Evolutionary conservation across 2,329 filamentous ascomycete genomes (phyloP).

Genomic region (Albifimbria verrucaria): DNA sequence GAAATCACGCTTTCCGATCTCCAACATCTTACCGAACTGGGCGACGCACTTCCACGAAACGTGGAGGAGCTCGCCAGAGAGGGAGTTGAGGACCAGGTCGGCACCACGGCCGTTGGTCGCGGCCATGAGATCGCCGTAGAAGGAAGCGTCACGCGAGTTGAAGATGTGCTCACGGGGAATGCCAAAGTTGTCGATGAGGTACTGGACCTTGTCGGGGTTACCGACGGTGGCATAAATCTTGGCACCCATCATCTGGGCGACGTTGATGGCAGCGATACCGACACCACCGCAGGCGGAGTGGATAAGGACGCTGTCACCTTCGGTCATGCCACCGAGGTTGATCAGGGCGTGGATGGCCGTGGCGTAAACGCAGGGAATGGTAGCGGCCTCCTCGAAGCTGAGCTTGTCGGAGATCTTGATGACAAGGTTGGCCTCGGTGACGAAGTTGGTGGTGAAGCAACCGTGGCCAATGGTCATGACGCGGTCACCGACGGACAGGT

Average conservation of each 20-base stretch:
- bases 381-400: constrained; percentile 31
- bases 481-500: constrained; percentile 29
- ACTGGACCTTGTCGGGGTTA: constrained; percentile 26
- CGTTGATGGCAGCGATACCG: constrained; percentile 28
- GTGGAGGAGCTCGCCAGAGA: constrained; percentile 37
- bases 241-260: constrained; percentile 25
- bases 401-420: constrained; percentile 30
- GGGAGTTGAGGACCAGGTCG: constrained; percentile 36
- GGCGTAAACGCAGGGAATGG: constrained; percentile 29
- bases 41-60: constrained; percentile 42
- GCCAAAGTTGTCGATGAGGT: constrained; percentile 17
- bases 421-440: constrained; percentile 17
- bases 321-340: constrained; percentile 9
- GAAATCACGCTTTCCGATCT: constrained; percentile 43
- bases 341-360: constrained; percentile 31
- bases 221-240: constrained; percentile 35
- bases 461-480: constrained; percentile 21
- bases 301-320: constrained; percentile 26
- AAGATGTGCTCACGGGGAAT: constrained; percentile 1
- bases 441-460: constrained; percentile 24
- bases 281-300: constrained; percentile 30
- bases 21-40: constrained; percentile 39
- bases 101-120: constrained; percentile 27
- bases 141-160: constrained; percentile 26
- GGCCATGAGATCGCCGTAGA: constrained; percentile 22